Evolutionary conservation across 2,329 filamentous ascomycete species (phyloP).

Genomic region (Triangularia setosa): DNA sequence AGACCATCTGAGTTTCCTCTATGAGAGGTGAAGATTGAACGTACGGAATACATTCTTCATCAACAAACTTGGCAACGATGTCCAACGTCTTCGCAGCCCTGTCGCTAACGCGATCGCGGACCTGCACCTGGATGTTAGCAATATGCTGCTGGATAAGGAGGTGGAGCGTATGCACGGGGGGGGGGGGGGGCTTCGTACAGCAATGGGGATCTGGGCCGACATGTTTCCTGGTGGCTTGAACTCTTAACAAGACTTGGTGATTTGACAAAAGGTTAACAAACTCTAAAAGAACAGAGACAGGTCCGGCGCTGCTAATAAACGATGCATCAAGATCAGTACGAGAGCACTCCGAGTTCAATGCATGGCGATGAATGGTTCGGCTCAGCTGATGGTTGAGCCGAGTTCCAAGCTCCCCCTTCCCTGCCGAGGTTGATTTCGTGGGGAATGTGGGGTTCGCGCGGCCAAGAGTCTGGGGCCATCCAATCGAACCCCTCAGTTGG

Average conservation of each 20-base stretch:
- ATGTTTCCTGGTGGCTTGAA: conserved; percentile 28
- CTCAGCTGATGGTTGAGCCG: conserved; percentile 32
- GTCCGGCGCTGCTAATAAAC: background rate
- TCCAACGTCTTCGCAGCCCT: conserved; percentile 80
- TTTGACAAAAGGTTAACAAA: background rate
- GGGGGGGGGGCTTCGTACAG: conserved; percentile 33
- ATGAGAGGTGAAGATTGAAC: conserved; percentile 25
- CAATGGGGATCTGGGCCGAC: conserved; percentile 44
- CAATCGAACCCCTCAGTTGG: background rate
- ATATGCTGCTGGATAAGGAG: background rate
- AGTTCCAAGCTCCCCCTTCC: conserved; percentile 36
- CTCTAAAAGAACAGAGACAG: background rate
- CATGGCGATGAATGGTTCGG: background rate
- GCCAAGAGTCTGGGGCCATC: background rate
- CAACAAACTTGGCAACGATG: conserved; percentile 89
- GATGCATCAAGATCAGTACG: background rate
- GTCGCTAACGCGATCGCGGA: conserved; percentile 66
- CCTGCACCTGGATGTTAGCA: conserved; percentile 23
- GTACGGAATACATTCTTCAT: conserved; percentile 86
- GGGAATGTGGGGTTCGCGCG: background rate
- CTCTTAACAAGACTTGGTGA: background rate
- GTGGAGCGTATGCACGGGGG: background rate
- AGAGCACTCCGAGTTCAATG: background rate
- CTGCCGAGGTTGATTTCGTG: conserved; percentile 6
- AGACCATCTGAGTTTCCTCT: background rate